Conservation (phyloP, 1,139 yeast species). For the Kurtzmaniella quercitrusa region DNA sequence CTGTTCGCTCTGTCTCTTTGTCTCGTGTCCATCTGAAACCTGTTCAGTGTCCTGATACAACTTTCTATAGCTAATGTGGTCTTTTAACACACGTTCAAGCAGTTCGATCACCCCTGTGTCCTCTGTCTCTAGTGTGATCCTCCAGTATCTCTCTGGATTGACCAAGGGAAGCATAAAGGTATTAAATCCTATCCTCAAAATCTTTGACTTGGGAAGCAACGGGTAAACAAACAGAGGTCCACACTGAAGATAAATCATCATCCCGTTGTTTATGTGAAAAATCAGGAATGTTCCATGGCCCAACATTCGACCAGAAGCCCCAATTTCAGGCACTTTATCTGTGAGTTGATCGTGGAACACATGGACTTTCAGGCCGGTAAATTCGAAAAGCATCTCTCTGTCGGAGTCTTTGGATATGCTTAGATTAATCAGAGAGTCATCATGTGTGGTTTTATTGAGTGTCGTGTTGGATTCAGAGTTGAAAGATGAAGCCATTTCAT, state of each 20-base stretch:
- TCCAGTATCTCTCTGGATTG: slow-evolving; percentile 73
- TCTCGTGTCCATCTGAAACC: background rate
- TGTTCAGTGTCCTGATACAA: slow-evolving; percentile 16
- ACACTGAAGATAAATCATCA: slow-evolving; percentile 58
- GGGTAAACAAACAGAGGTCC: slow-evolving; percentile 59
- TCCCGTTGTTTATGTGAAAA: slow-evolving; percentile 60
- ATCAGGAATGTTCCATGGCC: slow-evolving; percentile 64
- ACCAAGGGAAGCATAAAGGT: slow-evolving; percentile 63
- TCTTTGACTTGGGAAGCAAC: slow-evolving; percentile 54
- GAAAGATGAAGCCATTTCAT: background rate
- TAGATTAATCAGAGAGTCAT: background rate
- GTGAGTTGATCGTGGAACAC: slow-evolving; percentile 39
- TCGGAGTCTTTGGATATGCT: slow-evolving; percentile 12
- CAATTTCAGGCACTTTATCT: slow-evolving; percentile 10
- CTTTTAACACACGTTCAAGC: slow-evolving; percentile 36
- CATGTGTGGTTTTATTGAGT: background rate
- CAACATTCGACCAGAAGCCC: slow-evolving; percentile 41
- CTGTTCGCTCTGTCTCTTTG: too few species aligned
- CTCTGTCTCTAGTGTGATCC: slow-evolving; percentile 44
- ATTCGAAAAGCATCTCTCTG: slow-evolving; percentile 35
- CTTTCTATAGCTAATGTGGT: slow-evolving; percentile 45
- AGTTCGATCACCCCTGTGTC: slow-evolving; percentile 26
- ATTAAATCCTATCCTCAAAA: slow-evolving; percentile 47
- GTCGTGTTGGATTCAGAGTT: background rate
- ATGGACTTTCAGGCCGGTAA: slow-evolving; percentile 33